These are phyloP conservation scores for Boletales sp. DNA, from an alignment of 768 basidiomycete species.

Conservation along the genomic window DNA sequence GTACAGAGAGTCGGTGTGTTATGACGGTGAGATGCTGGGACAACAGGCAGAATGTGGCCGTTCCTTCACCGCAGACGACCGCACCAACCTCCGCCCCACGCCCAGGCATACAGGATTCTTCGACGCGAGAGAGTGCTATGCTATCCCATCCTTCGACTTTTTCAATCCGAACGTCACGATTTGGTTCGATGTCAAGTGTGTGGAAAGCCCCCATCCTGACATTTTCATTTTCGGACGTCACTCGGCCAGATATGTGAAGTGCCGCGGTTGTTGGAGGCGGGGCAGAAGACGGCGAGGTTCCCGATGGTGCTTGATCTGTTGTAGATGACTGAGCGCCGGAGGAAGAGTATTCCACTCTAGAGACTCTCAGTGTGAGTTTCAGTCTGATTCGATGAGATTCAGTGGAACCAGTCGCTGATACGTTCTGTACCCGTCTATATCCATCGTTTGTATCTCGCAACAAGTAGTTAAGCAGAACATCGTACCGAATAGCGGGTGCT, in stretches of 20 bases:
- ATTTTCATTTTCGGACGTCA: slow-evolving; percentile 80
- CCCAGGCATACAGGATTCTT: slow-evolving; percentile 90
- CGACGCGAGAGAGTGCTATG: slow-evolving; percentile 72
- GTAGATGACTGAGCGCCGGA: slow-evolving; percentile 51
- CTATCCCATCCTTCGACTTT: slow-evolving; percentile 92
- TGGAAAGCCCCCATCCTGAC: slow-evolving; percentile 93
- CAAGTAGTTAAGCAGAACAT: not conserved
- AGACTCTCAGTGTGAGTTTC: slow-evolving; percentile 80
- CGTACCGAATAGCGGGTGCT: slow-evolving; percentile 79
- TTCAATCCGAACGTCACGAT: slow-evolving; percentile 86
- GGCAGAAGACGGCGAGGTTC: slow-evolving; percentile 26
- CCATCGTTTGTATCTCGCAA: slow-evolving; percentile 7
- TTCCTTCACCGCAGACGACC: slow-evolving; percentile 93
- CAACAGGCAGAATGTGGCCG: slow-evolving; percentile 88
- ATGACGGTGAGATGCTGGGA: slow-evolving; percentile 98
- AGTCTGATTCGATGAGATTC: slow-evolving; percentile 87
- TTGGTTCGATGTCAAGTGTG: slow-evolving; percentile 89
- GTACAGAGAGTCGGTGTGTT: slow-evolving; percentile 81
- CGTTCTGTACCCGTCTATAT: slow-evolving; percentile 77
- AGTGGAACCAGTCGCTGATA: slow-evolving; percentile 89
- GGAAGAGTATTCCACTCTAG: slow-evolving; percentile 77
- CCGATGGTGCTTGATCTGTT: slow-evolving; percentile 35
- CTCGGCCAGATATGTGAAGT: slow-evolving; percentile 84
- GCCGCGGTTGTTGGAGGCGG: slow-evolving; percentile 46
- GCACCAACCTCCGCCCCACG: slow-evolving; percentile 95